Conservation (phyloP, 257 asterid genomes). For the Plectranthus barbatus region DNA sequence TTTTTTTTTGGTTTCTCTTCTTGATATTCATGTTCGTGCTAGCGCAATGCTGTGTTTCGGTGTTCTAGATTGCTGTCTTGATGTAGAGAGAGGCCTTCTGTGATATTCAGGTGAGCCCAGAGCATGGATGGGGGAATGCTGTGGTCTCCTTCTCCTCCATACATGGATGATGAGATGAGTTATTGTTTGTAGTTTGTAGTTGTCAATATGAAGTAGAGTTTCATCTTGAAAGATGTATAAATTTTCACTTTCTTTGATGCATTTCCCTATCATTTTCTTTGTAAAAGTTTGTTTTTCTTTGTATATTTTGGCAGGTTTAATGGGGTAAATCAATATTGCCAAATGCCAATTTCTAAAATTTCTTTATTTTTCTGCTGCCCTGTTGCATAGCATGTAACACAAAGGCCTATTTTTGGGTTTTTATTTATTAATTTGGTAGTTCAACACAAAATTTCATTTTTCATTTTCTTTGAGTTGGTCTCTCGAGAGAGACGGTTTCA, state of each 20-base stretch:
- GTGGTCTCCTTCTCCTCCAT: not conserved
- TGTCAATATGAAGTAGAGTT: constrained; percentile 23
- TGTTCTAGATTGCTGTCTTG: constrained; percentile 10
- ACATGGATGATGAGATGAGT: no score
- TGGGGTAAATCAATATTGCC: not conserved
- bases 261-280: not conserved
- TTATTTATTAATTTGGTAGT: no score
- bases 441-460: no score
- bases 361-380: no score
- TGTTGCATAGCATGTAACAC: no score
- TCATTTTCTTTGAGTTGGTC: no score
- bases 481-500: no score
- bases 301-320: no score
- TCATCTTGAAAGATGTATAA: constrained; percentile 5
- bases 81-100: constrained; percentile 11
- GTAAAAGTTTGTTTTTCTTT: no score
- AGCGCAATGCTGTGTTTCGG: not conserved
- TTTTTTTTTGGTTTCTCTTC: not conserved
- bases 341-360: no score
- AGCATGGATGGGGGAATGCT: not conserved
- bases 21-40: constrained; percentile 20
- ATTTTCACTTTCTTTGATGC: not conserved
- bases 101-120: constrained; percentile 1
- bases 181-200: constrained; percentile 16
- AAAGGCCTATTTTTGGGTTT: no score